phyloP scores from a whole-genome alignment of 169 alveolate species.

The Babesia sp. region DNA sequence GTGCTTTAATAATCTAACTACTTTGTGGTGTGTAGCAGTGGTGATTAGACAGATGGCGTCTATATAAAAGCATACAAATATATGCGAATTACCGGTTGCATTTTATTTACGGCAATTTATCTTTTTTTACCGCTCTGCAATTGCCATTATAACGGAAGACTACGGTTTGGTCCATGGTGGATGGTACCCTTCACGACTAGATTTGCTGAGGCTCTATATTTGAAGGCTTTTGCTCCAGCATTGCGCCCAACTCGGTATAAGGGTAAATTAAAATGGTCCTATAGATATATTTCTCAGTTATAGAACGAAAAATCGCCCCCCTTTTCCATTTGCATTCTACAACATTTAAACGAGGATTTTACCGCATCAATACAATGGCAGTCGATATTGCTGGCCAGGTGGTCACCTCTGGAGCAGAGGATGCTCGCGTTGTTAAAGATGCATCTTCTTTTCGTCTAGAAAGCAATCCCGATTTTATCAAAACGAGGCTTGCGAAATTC shows the following conservation, averaged over 20 bases:
- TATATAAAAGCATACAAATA: conserved; percentile 3
- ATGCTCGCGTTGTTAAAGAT: conserved; percentile 47
- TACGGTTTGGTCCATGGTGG: background rate
- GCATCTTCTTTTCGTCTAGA: conserved; percentile 34
- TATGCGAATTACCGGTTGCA: conserved; percentile 10
- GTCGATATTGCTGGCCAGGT: background rate
- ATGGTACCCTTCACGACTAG: background rate
- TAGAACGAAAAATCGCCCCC: background rate
- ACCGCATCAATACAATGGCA: conserved; percentile 1
- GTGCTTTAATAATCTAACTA: background rate
- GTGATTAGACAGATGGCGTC: background rate
- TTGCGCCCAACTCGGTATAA: background rate
- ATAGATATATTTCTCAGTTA: background rate
- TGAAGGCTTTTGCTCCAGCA: background rate
- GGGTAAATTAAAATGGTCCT: background rate
- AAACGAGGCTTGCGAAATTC: conserved; percentile 79
- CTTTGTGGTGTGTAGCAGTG: conserved; percentile 1
- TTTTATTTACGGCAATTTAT: background rate
- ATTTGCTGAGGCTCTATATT: background rate
- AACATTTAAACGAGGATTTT: background rate
- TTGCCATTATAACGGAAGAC: background rate
- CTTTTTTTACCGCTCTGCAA: background rate
- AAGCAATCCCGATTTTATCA: conserved; percentile 77
- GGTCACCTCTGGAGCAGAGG: background rate
- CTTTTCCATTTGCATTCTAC: background rate